phyloP scores from a whole-genome alignment of 352 stramenopile genomes.

The Blastocystis sp. region DNA sequence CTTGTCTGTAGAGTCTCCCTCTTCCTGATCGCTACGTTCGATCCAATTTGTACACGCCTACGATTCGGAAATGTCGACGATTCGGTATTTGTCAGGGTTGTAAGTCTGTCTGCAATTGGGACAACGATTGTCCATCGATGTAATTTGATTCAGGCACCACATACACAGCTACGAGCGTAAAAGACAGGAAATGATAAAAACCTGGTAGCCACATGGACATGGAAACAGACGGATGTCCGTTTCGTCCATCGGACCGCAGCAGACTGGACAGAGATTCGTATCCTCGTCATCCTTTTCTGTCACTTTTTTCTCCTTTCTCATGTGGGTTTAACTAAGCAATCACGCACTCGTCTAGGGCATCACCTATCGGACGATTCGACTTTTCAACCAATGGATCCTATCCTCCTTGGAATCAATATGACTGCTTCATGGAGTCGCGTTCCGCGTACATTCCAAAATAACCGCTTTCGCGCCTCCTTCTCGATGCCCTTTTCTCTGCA shows the following conservation, averaged over 20 bases:
- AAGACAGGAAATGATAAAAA: constrained; percentile 58
- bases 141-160: constrained; percentile 98
- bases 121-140: constrained; percentile 93
- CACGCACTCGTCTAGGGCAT: too few relatives aligned
- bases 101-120: constrained; percentile 92
- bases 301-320: not conserved
- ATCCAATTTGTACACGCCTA: not conserved
- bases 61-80: not conserved
- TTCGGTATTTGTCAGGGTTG: constrained; percentile 65
- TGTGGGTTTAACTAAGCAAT: too few relatives aligned
- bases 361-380: too few relatives aligned
- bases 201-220: constrained; percentile 93
- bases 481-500: not conserved
- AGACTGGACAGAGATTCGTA: constrained; percentile 84
- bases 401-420: too few relatives aligned
- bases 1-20: not conserved
- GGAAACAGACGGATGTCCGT: constrained; percentile 86
- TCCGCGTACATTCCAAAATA: not conserved
- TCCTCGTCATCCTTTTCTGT: constrained; percentile 63
- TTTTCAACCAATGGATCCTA: too few relatives aligned
- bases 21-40: not conserved
- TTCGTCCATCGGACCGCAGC: constrained; percentile 92
- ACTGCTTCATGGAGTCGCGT: too few relatives aligned
- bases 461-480: constrained; percentile 16
- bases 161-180: constrained; percentile 70